phyloP scores from a whole-genome alignment of 768 basidiomycete species.

The Crepidotus variabilis region DNA sequence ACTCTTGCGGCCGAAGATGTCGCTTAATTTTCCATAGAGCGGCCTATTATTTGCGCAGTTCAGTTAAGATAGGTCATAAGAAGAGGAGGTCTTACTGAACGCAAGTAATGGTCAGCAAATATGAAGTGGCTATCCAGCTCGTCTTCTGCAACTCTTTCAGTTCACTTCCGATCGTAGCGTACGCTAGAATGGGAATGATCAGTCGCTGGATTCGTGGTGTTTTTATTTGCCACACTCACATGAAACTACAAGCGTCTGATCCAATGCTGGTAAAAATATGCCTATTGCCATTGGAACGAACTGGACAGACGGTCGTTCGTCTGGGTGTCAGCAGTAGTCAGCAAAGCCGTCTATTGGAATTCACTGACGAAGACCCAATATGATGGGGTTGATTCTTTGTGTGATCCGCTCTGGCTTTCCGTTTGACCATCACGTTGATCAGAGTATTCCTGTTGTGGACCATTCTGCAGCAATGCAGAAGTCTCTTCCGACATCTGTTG shows the following conservation, averaged over 20 bases:
- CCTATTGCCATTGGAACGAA: constrained; percentile 46
- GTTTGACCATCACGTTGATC: constrained; percentile 5
- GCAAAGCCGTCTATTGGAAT: background rate
- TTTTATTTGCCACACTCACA: constrained; percentile 22
- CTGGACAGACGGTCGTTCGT: constrained; percentile 16
- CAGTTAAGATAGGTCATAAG: background rate
- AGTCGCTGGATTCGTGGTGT: background rate
- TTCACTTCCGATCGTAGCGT: constrained; percentile 55
- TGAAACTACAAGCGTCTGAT: constrained; percentile 46
- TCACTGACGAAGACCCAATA: constrained; percentile 19
- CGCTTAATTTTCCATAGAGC: constrained; percentile 60
- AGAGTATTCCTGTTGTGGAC: constrained; percentile 7
- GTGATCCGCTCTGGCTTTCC: constrained; percentile 4
- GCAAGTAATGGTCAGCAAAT: constrained; percentile 56
- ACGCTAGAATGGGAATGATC: constrained; percentile 26
- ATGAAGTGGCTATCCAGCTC: constrained; percentile 64
- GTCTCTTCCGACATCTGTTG: constrained; percentile 29
- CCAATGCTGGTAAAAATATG: constrained; percentile 44
- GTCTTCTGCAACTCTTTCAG: constrained; percentile 60
- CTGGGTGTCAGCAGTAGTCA: background rate
- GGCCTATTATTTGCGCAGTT: constrained; percentile 36
- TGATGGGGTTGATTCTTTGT: constrained; percentile 12
- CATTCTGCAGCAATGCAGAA: constrained; percentile 25
- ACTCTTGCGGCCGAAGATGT: constrained; percentile 60
- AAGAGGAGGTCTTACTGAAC: constrained; percentile 42